phyloP scores from a whole-genome alignment of 2,329 filamentous ascomycete genomes.

The Byssoonygena ceratinophila region DNA sequence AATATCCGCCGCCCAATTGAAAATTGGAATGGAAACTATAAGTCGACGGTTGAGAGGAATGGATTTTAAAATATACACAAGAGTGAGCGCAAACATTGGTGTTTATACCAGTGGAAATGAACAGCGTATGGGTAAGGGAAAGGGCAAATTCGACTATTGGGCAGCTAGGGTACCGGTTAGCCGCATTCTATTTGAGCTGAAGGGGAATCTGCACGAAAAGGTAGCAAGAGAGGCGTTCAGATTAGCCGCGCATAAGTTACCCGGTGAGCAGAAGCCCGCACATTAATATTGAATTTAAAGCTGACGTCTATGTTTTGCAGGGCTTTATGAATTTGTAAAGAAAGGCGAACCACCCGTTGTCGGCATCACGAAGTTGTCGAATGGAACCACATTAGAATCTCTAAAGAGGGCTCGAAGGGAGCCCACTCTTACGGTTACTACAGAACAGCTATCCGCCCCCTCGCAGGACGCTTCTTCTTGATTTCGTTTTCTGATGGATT shows the following conservation, averaged over 20 bases:
- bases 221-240: constrained; percentile 88
- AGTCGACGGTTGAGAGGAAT: constrained; percentile 77
- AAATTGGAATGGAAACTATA: constrained; percentile 88
- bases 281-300: background rate
- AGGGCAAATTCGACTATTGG: constrained; percentile 96
- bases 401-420: constrained; percentile 69
- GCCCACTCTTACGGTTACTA: constrained; percentile 36
- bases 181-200: constrained; percentile 84
- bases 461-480: background rate
- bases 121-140: constrained; percentile 98
- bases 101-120: constrained; percentile 95
- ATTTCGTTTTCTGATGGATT: constrained; percentile 1
- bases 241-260: constrained; percentile 87
- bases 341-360: constrained; percentile 84
- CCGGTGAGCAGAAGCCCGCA: constrained; percentile 49
- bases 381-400: constrained; percentile 70
- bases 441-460: constrained; percentile 3
- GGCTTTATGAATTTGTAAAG: constrained; percentile 77
- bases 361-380: constrained; percentile 76
- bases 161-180: constrained; percentile 80
- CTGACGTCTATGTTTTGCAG: constrained; percentile 20
- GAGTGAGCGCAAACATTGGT: constrained; percentile 83
- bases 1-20: constrained; percentile 75
- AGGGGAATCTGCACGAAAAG: constrained; percentile 87
- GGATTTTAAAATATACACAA: constrained; percentile 85